A percentile compares a stretch with the other conserved stretches of the same genome.
Conservation (phyloP, 352 stramenopile species). For the Phytophthora fragariaefolia region DNA sequence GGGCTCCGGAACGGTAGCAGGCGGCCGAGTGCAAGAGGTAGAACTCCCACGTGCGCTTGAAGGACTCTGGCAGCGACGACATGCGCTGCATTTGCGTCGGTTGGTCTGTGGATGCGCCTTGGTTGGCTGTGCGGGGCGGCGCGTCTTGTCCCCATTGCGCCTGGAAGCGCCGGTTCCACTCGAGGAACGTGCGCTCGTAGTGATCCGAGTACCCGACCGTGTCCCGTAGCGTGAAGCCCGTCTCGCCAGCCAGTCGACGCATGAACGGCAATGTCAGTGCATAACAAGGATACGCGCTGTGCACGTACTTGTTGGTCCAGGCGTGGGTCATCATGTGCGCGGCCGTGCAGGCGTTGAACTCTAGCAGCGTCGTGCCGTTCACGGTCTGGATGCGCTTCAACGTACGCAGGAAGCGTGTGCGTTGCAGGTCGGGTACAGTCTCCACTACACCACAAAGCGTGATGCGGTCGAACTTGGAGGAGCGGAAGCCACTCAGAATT, state of each 20-base stretch:
- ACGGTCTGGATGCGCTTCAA: conserved; percentile 67
- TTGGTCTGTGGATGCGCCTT: conserved; percentile 2
- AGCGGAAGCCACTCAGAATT: conserved; percentile 56
- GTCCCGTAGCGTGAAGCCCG: conserved; percentile 69
- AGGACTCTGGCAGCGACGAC: conserved; percentile 71
- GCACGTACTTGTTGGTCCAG: conserved; percentile 89
- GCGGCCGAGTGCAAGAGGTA: conserved; percentile 89
- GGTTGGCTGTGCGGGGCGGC: conserved; percentile 6
- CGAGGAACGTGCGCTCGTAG: conserved; percentile 85
- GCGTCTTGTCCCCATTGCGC: conserved; percentile 48
- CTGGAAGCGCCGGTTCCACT: conserved; percentile 87
- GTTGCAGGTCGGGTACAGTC: conserved; percentile 47
- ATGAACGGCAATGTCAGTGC: conserved; percentile 61
- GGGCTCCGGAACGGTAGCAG: conserved; percentile 75
- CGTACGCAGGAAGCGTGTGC: conserved; percentile 63
- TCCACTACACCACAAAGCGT: conserved; percentile 65
- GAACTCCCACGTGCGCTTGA: conserved; percentile 89
- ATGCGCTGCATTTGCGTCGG: conserved; percentile 12
- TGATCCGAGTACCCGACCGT: conserved; percentile 76
- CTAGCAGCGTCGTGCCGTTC: conserved; percentile 63
- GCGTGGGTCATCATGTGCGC: conserved; percentile 73
- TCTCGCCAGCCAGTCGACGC: conserved; percentile 50
- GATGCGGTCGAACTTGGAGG: conserved; percentile 76
- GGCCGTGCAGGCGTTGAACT: conserved; percentile 71
- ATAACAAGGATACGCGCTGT: conserved; percentile 66